phyloP scores from a whole-genome alignment of 2,329 filamentous ascomycete species.

The Monosporascus sp. region DNA sequence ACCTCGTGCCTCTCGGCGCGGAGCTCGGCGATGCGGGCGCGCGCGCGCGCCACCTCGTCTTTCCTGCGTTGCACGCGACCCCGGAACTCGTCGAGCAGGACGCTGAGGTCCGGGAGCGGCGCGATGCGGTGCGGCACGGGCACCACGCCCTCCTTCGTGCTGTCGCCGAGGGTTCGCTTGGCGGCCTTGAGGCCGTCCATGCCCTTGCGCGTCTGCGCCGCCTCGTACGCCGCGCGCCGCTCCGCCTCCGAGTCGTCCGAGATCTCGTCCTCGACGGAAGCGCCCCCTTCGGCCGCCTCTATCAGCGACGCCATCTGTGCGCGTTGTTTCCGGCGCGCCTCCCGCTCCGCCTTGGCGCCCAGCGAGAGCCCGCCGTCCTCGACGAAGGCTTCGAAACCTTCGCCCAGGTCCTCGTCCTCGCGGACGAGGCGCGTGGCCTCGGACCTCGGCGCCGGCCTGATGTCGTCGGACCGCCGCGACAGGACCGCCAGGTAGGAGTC shows the following conservation, averaged over 20 bases:
- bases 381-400: slow-evolving; percentile 89
- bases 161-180: slow-evolving; percentile 27
- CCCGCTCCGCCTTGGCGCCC: slow-evolving; percentile 72
- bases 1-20: slow-evolving; percentile 60
- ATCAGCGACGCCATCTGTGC: slow-evolving; percentile 82
- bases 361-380: slow-evolving; percentile 78
- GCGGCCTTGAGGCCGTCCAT: slow-evolving; percentile 61
- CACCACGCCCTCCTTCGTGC: slow-evolving; percentile 32
- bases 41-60: slow-evolving; percentile 43
- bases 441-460: slow-evolving; percentile 36
- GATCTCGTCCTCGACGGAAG: slow-evolving; percentile 41
- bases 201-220: slow-evolving; percentile 80
- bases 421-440: slow-evolving; percentile 69
- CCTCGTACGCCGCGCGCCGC: slow-evolving; percentile 78
- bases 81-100: slow-evolving; percentile 61
- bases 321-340: slow-evolving; percentile 60
- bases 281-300: slow-evolving; percentile 65
- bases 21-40: slow-evolving; percentile 54
- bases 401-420: slow-evolving; percentile 88
- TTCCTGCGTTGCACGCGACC: slow-evolving; percentile 59
- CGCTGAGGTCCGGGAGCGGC: slow-evolving; percentile 68
- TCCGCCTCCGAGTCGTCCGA: slow-evolving; percentile 67
- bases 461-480: slow-evolving; percentile 34
- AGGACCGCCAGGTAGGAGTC: slow-evolving; percentile 27
- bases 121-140: slow-evolving; percentile 70